phyloP scores from a whole-genome alignment of 2,329 filamentous ascomycete species.

The Diaporthe caulivora region DNA sequence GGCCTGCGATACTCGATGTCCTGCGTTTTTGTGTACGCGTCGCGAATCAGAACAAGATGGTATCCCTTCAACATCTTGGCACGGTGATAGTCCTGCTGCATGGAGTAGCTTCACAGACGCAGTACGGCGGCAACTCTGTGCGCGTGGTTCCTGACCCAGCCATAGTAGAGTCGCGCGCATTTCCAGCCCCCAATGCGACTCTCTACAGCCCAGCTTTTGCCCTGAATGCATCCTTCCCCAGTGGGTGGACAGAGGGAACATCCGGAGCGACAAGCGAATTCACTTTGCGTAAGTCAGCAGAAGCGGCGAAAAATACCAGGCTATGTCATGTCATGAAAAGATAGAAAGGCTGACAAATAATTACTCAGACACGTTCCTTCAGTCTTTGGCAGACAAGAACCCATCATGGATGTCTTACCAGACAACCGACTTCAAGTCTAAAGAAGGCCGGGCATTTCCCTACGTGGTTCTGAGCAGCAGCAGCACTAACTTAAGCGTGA shows the following conservation, averaged over 20 bases:
- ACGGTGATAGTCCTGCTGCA: neutral
- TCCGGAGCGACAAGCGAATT: slow-evolving; percentile 6
- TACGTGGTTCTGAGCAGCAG: slow-evolving; percentile 6
- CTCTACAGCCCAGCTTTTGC: neutral
- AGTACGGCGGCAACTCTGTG: slow-evolving; percentile 8
- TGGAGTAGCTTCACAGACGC: neutral
- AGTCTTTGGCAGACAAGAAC: neutral
- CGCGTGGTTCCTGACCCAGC: slow-evolving; percentile 9
- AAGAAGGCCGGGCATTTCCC: neutral
- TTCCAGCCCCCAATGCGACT: neutral
- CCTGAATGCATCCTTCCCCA: neutral
- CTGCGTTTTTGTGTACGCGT: no score
- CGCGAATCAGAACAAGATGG: neutral
- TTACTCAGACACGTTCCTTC: neutral
- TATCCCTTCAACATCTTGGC: neutral
- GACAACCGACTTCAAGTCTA: neutral
- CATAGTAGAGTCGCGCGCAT: neutral
- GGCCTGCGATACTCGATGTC: no score
- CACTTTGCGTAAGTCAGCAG: neutral
- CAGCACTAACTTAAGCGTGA: neutral
- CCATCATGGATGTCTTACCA: slow-evolving; percentile 12
- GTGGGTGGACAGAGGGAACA: neutral
- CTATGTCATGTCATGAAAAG: no score
- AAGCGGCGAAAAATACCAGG: rapidly evolving
- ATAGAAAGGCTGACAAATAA: no score